phyloP scores from a whole-genome alignment of 2,329 filamentous ascomycete species.

The Helicocarpus griseus region DNA sequence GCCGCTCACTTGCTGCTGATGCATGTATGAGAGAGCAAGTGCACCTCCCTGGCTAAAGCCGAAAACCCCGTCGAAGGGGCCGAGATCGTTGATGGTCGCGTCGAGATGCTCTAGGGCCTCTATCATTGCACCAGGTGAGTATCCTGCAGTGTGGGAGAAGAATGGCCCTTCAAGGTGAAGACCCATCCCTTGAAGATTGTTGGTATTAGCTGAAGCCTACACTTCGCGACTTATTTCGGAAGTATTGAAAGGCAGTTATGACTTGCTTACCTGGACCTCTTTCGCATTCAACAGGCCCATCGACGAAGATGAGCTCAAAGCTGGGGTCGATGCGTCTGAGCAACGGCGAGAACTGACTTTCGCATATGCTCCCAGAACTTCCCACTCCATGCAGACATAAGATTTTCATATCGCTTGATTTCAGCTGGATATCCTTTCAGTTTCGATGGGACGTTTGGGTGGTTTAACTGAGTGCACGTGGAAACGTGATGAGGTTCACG shows the following conservation, averaged over 20 bases:
- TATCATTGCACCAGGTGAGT: not conserved
- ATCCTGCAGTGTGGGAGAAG: not conserved
- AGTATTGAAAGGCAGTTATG: no score
- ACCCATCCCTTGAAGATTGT: not conserved
- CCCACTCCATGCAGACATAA: conserved; percentile 3
- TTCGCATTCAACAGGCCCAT: conserved; percentile 1
- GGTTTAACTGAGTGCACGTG: no score
- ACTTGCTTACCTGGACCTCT: conserved; percentile 2
- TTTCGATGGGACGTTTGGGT: no score
- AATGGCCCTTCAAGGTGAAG: not conserved
- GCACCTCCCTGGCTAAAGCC: conserved; percentile 76
- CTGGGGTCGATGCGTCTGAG: not conserved
- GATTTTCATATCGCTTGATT: not conserved
- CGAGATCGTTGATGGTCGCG: conserved; percentile 36
- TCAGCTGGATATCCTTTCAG: no score
- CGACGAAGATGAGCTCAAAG: conserved; percentile 1
- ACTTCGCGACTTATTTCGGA: no score
- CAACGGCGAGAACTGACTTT: not conserved
- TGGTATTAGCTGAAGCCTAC: no score
- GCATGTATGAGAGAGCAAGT: conserved; percentile 35
- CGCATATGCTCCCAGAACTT: not conserved
- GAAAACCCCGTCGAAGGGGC: conserved; percentile 64
- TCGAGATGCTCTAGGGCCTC: not conserved
- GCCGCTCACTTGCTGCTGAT: not conserved
- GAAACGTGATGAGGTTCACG: no score